Evolutionary conservation across 2,329 filamentous ascomycete species (phyloP), one percentile per base, ranked within the genome.

Genomic region (Teratosphaeria viscida): DNA sequence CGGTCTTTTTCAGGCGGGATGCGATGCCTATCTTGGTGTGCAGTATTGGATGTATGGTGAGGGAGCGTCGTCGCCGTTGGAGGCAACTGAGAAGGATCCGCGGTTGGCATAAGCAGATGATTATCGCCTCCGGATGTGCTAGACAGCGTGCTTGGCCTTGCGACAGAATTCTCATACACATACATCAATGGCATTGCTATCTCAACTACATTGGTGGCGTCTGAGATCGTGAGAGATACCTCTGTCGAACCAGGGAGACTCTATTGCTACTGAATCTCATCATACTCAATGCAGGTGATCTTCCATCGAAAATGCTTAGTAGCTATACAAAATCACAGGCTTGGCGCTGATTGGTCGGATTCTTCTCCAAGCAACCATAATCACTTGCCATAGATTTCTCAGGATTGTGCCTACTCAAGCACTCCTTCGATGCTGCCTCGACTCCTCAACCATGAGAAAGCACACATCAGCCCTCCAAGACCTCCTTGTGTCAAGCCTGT

Each of bases 1-100:
- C 70, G 90, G 88, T 64, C 79, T 90, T 59, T 91, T 94, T 74
- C 89, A 94, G 78, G 87, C 88, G 23, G 78, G 77, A 26, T 92
- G 90, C 74, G 89, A 95, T 75, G 75, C 79, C 55, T 85, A 88
- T 63, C 78, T 94, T 54, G 89, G 88, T 1, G 72, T 87, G 16
- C 89, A 94, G 72, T 92, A 89, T 73, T 80, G 82, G 67, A 78
- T 86, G 74, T 91, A 88, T 72, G 85, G 85, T 11, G 78, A 55
- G 27, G 53, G 53, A 29, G 34, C 27, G 12, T 8, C 53, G 34
- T 55, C 27, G 34, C 34, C 34, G 3, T 16, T 55, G 12, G 27
- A 55, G 53, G 27, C 27, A 23, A 12, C 6, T 19, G 23, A 54
- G 53, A 54, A 54, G 34, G 53, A 54, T 6, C 27, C 53, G 34